Evolutionary conservation across 2,329 filamentous ascomycete genomes (phyloP), one percentile per base, ranked within the genome.

Genomic region (Chaetomium olivaceum): DNA sequence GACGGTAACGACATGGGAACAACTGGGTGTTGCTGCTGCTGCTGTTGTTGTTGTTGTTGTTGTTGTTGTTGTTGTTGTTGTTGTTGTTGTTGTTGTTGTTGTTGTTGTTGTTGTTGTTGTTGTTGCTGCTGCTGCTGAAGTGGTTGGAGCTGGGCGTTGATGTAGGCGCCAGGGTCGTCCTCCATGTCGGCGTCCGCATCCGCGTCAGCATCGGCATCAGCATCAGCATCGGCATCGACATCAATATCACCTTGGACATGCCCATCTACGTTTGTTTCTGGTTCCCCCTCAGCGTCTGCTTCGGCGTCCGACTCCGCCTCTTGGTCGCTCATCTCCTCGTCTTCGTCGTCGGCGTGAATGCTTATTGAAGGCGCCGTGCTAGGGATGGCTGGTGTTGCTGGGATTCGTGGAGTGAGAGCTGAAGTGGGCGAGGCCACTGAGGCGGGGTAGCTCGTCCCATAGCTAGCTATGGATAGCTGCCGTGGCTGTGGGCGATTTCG

Each of bases 301-400:
- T 62, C 59, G 12, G 3, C 59, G 27, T 73, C 77, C 6, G 74
- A 76, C 23, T 72, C 79, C 1, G 77, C 79, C 63, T 81, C 77
- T 62, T 78, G 74, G 48, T 80, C 79, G 63, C 81, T 84, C 39
- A 78, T 81, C n/a, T 82, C 81, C 25, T 82, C 81, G 12, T 69
- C 71, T 3, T 75, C 6, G 76, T 81, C 11, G 1, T 59, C 65
- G 7, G 57, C 61, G 12, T 59, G 60, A 7, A 55, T 63, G 39
- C 60, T 65, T 11, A 58, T 61, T 14, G 72, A 67, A 43, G 71
- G 60, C 25, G 69, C 61, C 29, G 69, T 61, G 31, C 73, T 56
- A 48, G 73, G 62, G 48, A 71, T 59, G 27, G 68, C 68, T 21
- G 73, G 60, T n/a, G 66, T 55, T 56, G 55, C 19, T 21, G 71